These are phyloP conservation scores for Penicillium sp. DNA, from an alignment of 2,329 filamentous ascomycete genomes.

Conservation along the genomic window DNA sequence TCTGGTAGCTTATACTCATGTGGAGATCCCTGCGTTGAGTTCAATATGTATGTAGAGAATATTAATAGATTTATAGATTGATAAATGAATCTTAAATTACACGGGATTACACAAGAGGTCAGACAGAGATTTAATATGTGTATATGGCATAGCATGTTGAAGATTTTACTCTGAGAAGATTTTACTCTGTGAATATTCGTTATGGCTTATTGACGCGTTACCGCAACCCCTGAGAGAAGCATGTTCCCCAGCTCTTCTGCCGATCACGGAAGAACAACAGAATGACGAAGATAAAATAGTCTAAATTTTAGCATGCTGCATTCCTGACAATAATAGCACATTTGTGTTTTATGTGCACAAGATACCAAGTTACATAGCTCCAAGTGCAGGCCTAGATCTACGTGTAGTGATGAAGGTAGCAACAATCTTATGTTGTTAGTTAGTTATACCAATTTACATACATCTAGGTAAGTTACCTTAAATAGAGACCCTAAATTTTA, in stretches of 20 bases:
- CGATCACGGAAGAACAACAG: constrained; percentile 6
- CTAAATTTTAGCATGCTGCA: neutral
- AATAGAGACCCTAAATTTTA: neutral
- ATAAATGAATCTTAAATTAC: constrained; percentile 7
- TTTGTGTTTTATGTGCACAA: neutral
- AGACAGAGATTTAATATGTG: neutral
- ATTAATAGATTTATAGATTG: constrained; percentile 12
- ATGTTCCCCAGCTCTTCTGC: constrained; percentile 5
- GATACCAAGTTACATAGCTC: neutral
- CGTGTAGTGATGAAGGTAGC: neutral
- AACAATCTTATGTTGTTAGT: no score
- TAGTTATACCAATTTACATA: neutral
- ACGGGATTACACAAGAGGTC: neutral
- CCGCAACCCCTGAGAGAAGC: constrained; percentile 7
- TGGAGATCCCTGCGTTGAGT: constrained; percentile 9
- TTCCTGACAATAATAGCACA: neutral
- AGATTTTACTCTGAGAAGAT: no score
- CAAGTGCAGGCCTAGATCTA: neutral
- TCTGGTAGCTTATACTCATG: neutral
- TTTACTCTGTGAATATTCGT: no score
- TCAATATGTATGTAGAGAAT: constrained; percentile 9
- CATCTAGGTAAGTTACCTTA: neutral
- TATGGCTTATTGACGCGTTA: neutral
- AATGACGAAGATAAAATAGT: neutral
- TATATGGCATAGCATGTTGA: neutral